phyloP scores from a whole-genome alignment of 805 yeast genomes.

The Ogataea dorogensis region DNA sequence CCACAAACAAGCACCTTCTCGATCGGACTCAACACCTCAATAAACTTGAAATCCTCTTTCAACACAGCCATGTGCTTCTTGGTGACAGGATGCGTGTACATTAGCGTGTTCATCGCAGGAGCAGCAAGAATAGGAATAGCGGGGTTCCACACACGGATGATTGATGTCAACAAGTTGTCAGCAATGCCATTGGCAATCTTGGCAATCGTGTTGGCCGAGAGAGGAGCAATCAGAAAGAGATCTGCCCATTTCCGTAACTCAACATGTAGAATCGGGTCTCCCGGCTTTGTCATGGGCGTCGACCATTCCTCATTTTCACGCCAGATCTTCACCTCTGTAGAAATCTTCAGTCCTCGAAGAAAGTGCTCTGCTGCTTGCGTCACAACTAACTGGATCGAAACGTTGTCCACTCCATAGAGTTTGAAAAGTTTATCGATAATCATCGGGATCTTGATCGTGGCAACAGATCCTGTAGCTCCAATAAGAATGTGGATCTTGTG shows the following conservation, averaged over 20 bases:
- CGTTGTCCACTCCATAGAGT: constrained; percentile 67
- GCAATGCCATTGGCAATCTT: constrained; percentile 89
- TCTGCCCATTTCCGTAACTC: constrained; percentile 98
- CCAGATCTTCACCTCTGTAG: constrained; percentile 82
- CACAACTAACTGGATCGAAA: constrained; percentile 81
- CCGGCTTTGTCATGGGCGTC: constrained; percentile 58
- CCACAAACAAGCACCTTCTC: constrained; percentile 95
- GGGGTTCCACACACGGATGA: constrained; percentile 94
- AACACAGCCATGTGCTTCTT: constrained; percentile 75
- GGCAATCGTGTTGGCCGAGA: constrained; percentile 88
- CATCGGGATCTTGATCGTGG: constrained; percentile 88
- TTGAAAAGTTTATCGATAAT: constrained; percentile 85
- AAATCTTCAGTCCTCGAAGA: constrained; percentile 49
- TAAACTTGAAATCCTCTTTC: constrained; percentile 91
- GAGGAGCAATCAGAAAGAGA: constrained; percentile 86
- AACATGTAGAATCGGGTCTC: constrained; percentile 92
- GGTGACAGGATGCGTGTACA: constrained; percentile 86
- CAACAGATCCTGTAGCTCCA: constrained; percentile 96
- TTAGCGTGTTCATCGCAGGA: constrained; percentile 93
- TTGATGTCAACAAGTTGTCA: constrained; percentile 87
- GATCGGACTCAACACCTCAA: constrained; percentile 88
- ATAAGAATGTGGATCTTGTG: constrained; percentile 82
- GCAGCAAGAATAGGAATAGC: constrained; percentile 85
- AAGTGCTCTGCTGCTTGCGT: constrained; percentile 87
- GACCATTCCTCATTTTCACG: constrained; percentile 93